A percentile compares a stretch with the other conserved stretches of the same genome.
phyloP scores from a whole-genome alignment of 805 yeast genomes.

The Peterozyma toletana region DNA sequence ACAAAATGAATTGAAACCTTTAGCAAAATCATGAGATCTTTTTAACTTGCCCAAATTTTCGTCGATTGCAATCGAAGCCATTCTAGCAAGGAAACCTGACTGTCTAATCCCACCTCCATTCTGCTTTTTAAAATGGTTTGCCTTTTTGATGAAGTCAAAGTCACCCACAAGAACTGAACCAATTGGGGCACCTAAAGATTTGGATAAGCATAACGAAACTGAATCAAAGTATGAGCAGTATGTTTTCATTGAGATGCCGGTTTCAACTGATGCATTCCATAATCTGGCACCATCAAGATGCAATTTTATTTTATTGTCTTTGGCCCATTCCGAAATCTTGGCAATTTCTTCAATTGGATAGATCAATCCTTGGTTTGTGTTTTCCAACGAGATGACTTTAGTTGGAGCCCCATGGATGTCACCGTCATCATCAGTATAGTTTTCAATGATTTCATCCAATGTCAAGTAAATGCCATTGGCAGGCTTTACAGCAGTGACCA shows the following conservation, averaged over 20 bases:
- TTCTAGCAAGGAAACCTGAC: constrained; percentile 70
- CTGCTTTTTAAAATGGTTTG: constrained; percentile 84
- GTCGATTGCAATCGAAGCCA: constrained; percentile 73
- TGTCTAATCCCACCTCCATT: constrained; percentile 93
- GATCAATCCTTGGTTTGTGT: constrained; percentile 79
- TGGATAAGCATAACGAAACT: constrained; percentile 81
- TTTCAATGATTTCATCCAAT: constrained; percentile 62
- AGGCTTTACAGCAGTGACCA: constrained; percentile 82
- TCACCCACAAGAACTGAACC: constrained; percentile 82
- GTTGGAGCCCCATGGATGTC: constrained; percentile 90
- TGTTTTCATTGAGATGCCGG: constrained; percentile 59
- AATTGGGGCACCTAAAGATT: constrained; percentile 88
- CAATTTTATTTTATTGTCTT: constrained; percentile 44
- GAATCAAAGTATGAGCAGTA: constrained; percentile 78
- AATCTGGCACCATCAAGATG: constrained; percentile 94
- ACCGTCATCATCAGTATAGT: constrained; percentile 62
- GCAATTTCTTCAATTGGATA: constrained; percentile 74
- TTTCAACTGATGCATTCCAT: constrained; percentile 77
- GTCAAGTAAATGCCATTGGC: constrained; percentile 71
- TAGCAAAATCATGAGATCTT: constrained; percentile 41
- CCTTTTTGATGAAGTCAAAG: constrained; percentile 48
- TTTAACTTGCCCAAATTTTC: constrained; percentile 56
- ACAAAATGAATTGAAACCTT: constrained; percentile 44
- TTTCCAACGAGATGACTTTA: constrained; percentile 74
- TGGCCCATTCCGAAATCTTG: constrained; percentile 66